Base-by-base conservation (phyloP, 441 rosid species). In the Pelargonium cotyledonis region DNA sequence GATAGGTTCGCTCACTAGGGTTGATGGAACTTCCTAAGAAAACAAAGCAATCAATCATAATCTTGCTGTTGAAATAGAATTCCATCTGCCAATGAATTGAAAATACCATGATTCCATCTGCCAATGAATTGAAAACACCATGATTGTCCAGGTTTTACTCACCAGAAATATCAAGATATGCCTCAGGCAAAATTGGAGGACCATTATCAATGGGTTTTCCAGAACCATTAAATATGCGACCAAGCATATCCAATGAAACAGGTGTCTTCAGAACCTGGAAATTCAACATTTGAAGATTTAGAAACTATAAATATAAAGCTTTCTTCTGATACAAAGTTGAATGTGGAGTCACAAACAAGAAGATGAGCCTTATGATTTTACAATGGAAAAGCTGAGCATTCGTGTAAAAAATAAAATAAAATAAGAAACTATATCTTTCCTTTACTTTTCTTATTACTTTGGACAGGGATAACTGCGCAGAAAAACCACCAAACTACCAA, bases 181-280 rank as follows among this genome's bases (percentile, higher is more conserved):
- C 98, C 85, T 95, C 99, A 0, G 98, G 99, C 78, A 95, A 80
- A 67, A 95, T 95, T 58, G 94, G 93, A 65, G 99, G 99, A 51
- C 99, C 99, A 79, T 95, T 95, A 78, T 95, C 99, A 74, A 95
- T 95, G 69, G 99, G 98, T 80, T 92, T 95, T 49, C 99, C 98
- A 69, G 99, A 95, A 73, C 99, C 99, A 79, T 95, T 95, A 67
- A 95, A 95, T 35, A 95, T 92, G 72, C 98, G 97, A 10, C 99
- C 99, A 79, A 95, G 97, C 99, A 95, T 95, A 85, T 95, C 99
- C 84, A 84, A 31, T 21, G 99, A 92, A 18, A 95, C 98, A 14
- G 98, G 99, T 35, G 99, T 90, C 75, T 95, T 95, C 81, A 95
- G 68, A 60, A 95, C 21, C 11, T 55, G 16, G 8, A 21, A 1